Evolutionary conservation across 75 land plant genomes (phyloP), one percentile per base, ranked within the genome.

Genomic region (Pinus taeda): DNA sequence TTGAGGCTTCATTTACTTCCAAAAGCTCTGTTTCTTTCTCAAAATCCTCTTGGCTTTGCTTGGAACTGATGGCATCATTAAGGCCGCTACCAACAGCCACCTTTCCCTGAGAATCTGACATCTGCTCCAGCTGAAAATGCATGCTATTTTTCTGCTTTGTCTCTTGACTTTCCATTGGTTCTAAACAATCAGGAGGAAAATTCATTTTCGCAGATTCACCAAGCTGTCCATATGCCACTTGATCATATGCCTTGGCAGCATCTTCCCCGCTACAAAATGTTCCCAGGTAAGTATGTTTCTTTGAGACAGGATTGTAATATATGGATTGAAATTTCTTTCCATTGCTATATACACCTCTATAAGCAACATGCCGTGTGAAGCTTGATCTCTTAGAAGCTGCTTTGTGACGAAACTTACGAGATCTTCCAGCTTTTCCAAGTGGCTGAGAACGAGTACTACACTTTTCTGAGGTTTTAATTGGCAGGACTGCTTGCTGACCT

Each of bases 261-360:
- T 76, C 86, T 62, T 81, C 86, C 15, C 80, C 84, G 61, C 77
- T 84, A 37, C 15, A 59, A 59, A 77, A 84, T 22, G 83, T 81
- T n/a, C 86, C 86, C 21, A 84, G 53, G 59, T 84, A 84, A 9
- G 76, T 77, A 71, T 84, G 86, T 59, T 84, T 84, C 70, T 81
- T 84, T 20, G 76, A 64, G 20, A 56, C 79, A 26, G 83, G 86
- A 59, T 81, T 77, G 62, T 84, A 84, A 30, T 64, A 77, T 17
- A 77, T 74, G 12, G 86, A 77, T 74, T 84, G 83, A 37, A 82
- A 84, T 53, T 81, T 84, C 57, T 74, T 79, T 24, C 86, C 79
- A 61, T 77, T 81, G 36, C 63, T 71, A 60, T 81, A 81, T n/a
- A 84, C 86, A 24, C 86, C 86, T 62, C 73, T 69, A 15, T 79